These are phyloP conservation scores for Claviceps capensis DNA, from an alignment of 2,329 filamentous ascomycete genomes.

Conservation along the genomic window DNA sequence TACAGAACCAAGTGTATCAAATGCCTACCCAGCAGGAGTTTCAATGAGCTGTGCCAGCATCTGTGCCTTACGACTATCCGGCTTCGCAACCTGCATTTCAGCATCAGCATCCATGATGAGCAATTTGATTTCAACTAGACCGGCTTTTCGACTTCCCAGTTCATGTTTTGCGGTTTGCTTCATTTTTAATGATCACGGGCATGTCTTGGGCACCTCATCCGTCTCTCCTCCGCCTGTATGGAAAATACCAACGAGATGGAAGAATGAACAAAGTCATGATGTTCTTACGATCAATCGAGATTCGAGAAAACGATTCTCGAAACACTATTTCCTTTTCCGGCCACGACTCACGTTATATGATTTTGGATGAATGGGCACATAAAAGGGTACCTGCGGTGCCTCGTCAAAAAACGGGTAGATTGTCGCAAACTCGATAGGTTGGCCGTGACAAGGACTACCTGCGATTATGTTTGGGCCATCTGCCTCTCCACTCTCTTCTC, in stretches of 20 bases:
- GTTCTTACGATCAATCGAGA: not conserved
- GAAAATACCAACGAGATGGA: not conserved
- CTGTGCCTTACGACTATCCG: not conserved
- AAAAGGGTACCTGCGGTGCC: not conserved
- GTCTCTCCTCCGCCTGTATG: not conserved
- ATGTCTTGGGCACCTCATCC: not conserved
- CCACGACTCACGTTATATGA: constrained; percentile 1
- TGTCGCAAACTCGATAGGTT: not conserved
- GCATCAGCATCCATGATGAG: not conserved
- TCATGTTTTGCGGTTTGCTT: not conserved
- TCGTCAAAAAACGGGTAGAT: not conserved
- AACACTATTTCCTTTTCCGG: not conserved
- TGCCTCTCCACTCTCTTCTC: not conserved
- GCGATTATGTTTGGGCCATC: not conserved
- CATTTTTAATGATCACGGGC: not conserved
- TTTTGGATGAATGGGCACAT: not conserved
- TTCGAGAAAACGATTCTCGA: not conserved
- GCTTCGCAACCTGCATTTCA: not conserved
- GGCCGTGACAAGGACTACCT: not conserved
- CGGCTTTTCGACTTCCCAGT: not conserved
- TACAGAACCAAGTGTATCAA: constrained; percentile 2
- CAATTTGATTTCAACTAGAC: constrained; percentile 1
- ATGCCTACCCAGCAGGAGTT: not conserved
- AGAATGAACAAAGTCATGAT: constrained; percentile 1
- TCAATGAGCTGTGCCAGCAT: not conserved